Base-by-base conservation (phyloP, 768 basidiomycete genomes). In the Coprinellus aureogranulatus region DNA sequence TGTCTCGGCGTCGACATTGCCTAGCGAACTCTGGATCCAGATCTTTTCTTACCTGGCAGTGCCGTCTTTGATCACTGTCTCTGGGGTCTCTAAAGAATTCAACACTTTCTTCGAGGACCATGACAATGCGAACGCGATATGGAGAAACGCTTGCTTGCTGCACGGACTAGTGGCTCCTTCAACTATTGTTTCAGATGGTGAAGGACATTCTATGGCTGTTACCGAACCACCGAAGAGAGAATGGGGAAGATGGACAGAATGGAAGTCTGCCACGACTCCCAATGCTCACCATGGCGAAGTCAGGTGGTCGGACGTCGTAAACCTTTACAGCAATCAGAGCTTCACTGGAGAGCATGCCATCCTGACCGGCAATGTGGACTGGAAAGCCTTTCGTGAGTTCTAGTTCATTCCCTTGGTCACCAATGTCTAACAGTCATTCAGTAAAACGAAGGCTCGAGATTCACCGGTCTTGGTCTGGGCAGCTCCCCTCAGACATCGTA, bases 21-120 rank as follows among this genome's bases (percentile, higher is more conserved):
- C 89, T 5, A 59, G 79, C n/a, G 89, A 90, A 64, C 67, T 87
- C 3, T 66, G 81, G 4, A 66, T 89, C 40, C 62, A 72, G 6
- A 69, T 84, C 31, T 52, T 88, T 23, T 72, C 77, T 1, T 77
- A 77, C 65, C 75, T 89, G 31, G 77, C 81, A 0, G 51, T 87
- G 4, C 67, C 72, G 4, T 70, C 79, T 0, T 62, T 90, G 3
- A 64, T 65, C 37, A 61, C 65, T 2, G 5, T 53, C 1, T 46
- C 37, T 14, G n/a, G 22, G 6, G 44, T 41, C 14, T 58, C 25
- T 20, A 53, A 41, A 28, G 3, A 25, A 16, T 47, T 53, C 16
- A 1, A 41, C n/a, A 64, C 68, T 31, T 78, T 83, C 0, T 78
- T 76, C 41, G 70, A 66, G 9, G 83, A 79, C 16, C 50, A 40